Base-by-base conservation (phyloP, 179 eudicot genomes). In the Gypsophila paniculata region DNA sequence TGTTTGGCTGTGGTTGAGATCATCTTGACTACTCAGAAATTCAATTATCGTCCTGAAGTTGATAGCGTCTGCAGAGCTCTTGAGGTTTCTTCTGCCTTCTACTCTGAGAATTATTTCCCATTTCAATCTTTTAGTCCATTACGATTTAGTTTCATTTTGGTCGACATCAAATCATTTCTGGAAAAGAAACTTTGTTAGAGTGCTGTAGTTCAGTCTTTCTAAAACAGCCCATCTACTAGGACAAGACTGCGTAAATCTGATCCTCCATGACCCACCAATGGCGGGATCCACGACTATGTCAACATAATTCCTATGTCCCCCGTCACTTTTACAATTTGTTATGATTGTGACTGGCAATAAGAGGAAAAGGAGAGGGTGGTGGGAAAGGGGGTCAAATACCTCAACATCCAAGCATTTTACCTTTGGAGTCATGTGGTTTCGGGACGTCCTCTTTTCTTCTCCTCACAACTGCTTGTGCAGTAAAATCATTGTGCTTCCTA, bases 1-100 rank as follows among this genome's bases (percentile, higher is more conserved):
- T 89, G 95, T 80, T 83, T 92, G 85, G 96, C 91, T 76, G 98
- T 92, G 52, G 86, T 92, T 61, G 98, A 92, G 81, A 81, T 92
- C 39, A 85, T 90, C 72, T 86, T 88, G 51, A 92, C 95, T 54
- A 75, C 84, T 53, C 88, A 77, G 69, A 82, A 82, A 49, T 76
- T 82, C 74, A 81, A 81, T 77, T 90, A 75, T 77, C 87, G 82
- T 53, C 88, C 94, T 53, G 92, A 92, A 78, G 77, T 91, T 67
- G 92, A 90, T 76, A 82, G 80, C 61, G 81, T 92, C 76, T 87
- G 91, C 85, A 87, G 74, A 82, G 98, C 98, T 69, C 94, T 92
- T 34, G 93, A 93, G 98, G 98, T 91, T 44, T 69, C 61, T 58
- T 74, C 52, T 60, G 62, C 72, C 57, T 58, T 39, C 17, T 74